Evolutionary conservation across 352 stramenopile species (phyloP).

Genomic region (Globisporangium alternatum): DNA sequence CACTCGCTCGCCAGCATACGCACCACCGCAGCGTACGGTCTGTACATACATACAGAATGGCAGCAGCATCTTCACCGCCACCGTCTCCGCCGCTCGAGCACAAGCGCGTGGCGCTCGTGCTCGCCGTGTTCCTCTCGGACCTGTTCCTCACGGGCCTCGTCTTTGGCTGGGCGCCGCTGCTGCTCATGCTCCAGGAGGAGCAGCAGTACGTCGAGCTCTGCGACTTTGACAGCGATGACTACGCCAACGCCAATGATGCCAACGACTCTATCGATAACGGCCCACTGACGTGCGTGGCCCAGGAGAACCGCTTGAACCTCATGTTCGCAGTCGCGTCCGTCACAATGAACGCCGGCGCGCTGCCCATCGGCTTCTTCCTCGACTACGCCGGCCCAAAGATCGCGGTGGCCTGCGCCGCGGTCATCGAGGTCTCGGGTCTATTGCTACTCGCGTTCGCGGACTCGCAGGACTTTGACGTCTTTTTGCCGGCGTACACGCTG

Average conservation of each 20-base stretch:
- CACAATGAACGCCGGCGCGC: slow-evolving; percentile 67
- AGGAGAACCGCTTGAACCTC: slow-evolving; percentile 88
- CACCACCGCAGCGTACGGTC: not conserved
- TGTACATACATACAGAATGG: not conserved
- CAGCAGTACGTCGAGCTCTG: slow-evolving; percentile 81
- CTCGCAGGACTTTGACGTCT: slow-evolving; percentile 72
- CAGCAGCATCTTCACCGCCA: slow-evolving; percentile 11
- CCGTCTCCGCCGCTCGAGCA: slow-evolving; percentile 26
- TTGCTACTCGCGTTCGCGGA: slow-evolving; percentile 73
- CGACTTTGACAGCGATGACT: slow-evolving; percentile 21
- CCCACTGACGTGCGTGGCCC: slow-evolving; percentile 42
- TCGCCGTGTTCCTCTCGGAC: slow-evolving; percentile 68
- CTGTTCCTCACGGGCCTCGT: slow-evolving; percentile 84
- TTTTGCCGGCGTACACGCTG: slow-evolving; percentile 65
- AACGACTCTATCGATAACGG: slow-evolving; percentile 16
- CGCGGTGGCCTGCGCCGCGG: slow-evolving; percentile 41
- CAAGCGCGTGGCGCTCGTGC: slow-evolving; percentile 59
- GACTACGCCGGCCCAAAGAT: slow-evolving; percentile 65
- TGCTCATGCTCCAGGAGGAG: slow-evolving; percentile 83
- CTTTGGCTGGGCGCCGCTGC: slow-evolving; percentile 84
- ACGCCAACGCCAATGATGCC: not conserved
- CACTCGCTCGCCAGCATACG: too few species aligned
- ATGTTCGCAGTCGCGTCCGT: slow-evolving; percentile 82
- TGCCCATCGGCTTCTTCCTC: slow-evolving; percentile 80
- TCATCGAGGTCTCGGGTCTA: slow-evolving; percentile 68